These are phyloP conservation scores for Xylaria flabelliformis DNA, from an alignment of 495 filamentous ascomycete genomes.

Conservation along the genomic window DNA sequence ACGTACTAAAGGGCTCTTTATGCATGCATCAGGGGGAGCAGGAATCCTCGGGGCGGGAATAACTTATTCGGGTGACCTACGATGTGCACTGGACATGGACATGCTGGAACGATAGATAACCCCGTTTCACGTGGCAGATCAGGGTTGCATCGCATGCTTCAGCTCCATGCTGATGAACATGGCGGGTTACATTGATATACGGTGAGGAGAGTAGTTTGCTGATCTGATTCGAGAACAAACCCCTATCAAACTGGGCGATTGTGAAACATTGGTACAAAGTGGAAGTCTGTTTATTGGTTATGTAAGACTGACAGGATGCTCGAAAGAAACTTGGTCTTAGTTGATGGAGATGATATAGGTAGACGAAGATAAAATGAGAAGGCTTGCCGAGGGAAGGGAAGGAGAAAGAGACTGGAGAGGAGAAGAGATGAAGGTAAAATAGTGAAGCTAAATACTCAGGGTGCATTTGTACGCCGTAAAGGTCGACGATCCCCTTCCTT, in stretches of 20 bases:
- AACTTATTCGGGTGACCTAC: background rate
- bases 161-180: background rate
- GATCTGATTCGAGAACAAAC: background rate
- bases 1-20: background rate
- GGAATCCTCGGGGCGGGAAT: background rate
- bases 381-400: background rate
- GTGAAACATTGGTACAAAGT: background rate
- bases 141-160: slow-evolving; percentile 8
- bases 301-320: background rate
- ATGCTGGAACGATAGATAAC: background rate
- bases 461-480: background rate
- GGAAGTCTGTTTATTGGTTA: background rate
- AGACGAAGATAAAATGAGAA: background rate
- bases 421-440: background rate
- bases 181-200: background rate
- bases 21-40: background rate
- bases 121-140: slow-evolving; percentile 3
- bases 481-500: background rate
- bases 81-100: background rate
- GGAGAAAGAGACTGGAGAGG: background rate
- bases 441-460: background rate
- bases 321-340: background rate
- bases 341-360: background rate
- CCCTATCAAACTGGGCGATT: background rate
- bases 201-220: background rate